phyloP scores from a whole-genome alignment of 257 asterid genomes.

The Salvia rosmarinus region DNA sequence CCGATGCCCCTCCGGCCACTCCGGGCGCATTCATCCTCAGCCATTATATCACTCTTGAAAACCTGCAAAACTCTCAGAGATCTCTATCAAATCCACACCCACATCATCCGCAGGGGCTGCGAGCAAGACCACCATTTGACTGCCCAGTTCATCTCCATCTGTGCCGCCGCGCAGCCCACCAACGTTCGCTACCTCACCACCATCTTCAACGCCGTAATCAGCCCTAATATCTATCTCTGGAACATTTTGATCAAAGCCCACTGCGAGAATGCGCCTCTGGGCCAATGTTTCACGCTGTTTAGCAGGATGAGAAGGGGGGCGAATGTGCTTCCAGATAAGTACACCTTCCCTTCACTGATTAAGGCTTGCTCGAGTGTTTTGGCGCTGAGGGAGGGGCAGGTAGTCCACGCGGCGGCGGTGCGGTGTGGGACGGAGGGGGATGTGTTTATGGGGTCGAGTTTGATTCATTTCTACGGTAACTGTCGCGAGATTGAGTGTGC shows the following conservation, averaged over 20 bases:
- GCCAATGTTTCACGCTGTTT: slow-evolving; percentile 46
- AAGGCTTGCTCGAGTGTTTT: slow-evolving; percentile 49
- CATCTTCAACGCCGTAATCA: slow-evolving; percentile 49
- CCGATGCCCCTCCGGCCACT: slow-evolving; percentile 44
- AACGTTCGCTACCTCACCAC: slow-evolving; percentile 47
- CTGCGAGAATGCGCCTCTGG: slow-evolving; percentile 43
- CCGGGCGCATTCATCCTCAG: slow-evolving; percentile 34
- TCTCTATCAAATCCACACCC: slow-evolving; percentile 56
- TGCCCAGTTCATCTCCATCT: slow-evolving; percentile 54
- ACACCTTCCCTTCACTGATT: slow-evolving; percentile 62
- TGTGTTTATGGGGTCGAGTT: slow-evolving; percentile 63
- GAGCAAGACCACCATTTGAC: slow-evolving; percentile 63
- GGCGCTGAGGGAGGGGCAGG: slow-evolving; percentile 59
- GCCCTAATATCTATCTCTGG: slow-evolving; percentile 68
- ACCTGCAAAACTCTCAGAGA: slow-evolving; percentile 48
- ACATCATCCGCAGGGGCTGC: slow-evolving; percentile 58
- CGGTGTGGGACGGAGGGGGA: slow-evolving; percentile 59
- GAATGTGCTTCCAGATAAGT: slow-evolving; percentile 57
- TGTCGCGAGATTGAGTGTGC: slow-evolving; percentile 62
- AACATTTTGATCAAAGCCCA: slow-evolving; percentile 58
- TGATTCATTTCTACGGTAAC: slow-evolving; percentile 75
- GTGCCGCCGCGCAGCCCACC: slow-evolving; percentile 41
- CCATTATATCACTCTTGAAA: slow-evolving; percentile 42
- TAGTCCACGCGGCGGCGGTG: slow-evolving; percentile 58
- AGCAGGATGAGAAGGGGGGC: slow-evolving; percentile 45